phyloP scores from a whole-genome alignment of 371 early-diverging fungal species.

The Circinella umbellata region DNA sequence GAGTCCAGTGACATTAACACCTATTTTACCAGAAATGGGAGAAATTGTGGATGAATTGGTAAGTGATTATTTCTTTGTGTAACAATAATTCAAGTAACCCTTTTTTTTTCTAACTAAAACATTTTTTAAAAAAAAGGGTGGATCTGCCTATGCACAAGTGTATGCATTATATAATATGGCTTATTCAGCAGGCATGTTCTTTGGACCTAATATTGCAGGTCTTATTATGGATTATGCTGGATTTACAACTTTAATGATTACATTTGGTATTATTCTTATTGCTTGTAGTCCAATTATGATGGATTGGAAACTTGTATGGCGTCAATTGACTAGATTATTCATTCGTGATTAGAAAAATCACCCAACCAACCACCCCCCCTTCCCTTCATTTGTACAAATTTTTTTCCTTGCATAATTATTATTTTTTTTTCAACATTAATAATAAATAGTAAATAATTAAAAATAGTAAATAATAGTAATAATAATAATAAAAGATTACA shows the following conservation, averaged over 20 bases:
- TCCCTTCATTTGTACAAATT: background rate
- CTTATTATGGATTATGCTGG: slow-evolving; percentile 38
- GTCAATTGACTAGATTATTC: background rate
- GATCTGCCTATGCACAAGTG: slow-evolving; percentile 60
- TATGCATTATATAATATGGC: slow-evolving; percentile 64
- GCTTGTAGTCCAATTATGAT: slow-evolving; percentile 50
- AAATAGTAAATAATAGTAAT: too few relatives aligned
- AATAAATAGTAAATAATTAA: too few relatives aligned
- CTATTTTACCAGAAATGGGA: slow-evolving; percentile 62
- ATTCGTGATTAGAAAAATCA: background rate
- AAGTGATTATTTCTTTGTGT: slow-evolving; percentile 27
- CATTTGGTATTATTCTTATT: slow-evolving; percentile 32
- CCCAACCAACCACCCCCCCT: background rate
- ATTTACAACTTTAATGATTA: slow-evolving; percentile 45
- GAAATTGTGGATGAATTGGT: slow-evolving; percentile 57
- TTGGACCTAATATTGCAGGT: slow-evolving; percentile 64
- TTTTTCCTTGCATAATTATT: too few relatives aligned
- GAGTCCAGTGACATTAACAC: slow-evolving; percentile 60
- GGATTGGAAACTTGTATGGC: slow-evolving; percentile 34
- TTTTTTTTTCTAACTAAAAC: too few relatives aligned
- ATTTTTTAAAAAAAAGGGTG: too few relatives aligned
- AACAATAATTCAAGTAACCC: slow-evolving; percentile 2
- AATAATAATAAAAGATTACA: slow-evolving; percentile 9
- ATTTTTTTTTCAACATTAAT: too few relatives aligned
- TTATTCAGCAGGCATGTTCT: slow-evolving; percentile 61